phyloP scores from a whole-genome alignment of 371 early-diverging fungal species.

The Parasitella parasitica region DNA sequence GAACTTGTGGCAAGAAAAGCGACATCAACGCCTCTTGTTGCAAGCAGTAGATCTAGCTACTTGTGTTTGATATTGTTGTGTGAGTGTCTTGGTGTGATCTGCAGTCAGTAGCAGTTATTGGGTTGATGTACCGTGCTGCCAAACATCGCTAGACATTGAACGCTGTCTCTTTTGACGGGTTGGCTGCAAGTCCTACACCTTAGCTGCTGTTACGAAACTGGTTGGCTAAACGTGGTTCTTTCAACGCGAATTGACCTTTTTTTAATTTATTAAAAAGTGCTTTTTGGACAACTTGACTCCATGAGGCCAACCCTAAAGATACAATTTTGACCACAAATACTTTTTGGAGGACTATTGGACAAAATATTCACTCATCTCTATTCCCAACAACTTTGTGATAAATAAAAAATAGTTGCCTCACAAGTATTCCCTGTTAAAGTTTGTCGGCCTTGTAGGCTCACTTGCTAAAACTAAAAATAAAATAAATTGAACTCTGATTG shows the following conservation, averaged over 20 bases:
- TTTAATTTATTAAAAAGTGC: neutral
- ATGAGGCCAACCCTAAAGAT: neutral
- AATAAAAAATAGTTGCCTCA: slow-evolving; percentile 7
- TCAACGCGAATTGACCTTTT: slow-evolving; percentile 9
- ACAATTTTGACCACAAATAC: slow-evolving; percentile 2
- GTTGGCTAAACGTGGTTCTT: neutral
- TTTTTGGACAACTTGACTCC: slow-evolving; percentile 3
- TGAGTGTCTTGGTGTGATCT: slow-evolving; percentile 2
- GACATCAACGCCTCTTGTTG: slow-evolving; percentile 16
- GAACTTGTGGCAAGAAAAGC: slow-evolving; percentile 16
- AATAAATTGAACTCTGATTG: no score
- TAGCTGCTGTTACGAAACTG: slow-evolving; percentile 5
- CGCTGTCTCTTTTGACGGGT: slow-evolving; percentile 12
- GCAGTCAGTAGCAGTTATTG: slow-evolving; percentile 11
- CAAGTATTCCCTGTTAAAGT: slow-evolving; percentile 3
- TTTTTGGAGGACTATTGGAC: slow-evolving; percentile 7
- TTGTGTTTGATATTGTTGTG: slow-evolving; percentile 13
- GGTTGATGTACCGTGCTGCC: slow-evolving; percentile 17
- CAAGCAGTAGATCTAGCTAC: slow-evolving; percentile 15
- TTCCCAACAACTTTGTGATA: slow-evolving; percentile 6
- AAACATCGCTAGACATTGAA: slow-evolving; percentile 12
- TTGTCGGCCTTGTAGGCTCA: neutral
- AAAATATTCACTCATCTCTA: slow-evolving; percentile 13
- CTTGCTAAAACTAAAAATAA: neutral
- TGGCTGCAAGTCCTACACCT: slow-evolving; percentile 2